Conservation (phyloP, 192 early-diverging fungal species). For the Coemansia sp. region DNA sequence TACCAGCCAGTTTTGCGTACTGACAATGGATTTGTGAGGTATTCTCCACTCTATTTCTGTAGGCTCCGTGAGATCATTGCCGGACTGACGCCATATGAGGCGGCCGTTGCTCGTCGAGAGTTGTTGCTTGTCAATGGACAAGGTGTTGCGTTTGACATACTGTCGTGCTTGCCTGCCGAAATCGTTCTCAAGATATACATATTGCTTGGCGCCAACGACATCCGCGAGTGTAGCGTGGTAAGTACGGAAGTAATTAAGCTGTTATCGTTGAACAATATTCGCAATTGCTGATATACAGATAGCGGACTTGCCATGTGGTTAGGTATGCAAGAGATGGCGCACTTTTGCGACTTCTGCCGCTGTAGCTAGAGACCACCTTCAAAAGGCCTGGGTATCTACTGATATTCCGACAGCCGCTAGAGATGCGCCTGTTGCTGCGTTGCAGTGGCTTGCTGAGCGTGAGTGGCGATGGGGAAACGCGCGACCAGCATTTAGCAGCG, state of each 20-base stretch:
- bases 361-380: conserved; percentile 10
- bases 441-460: conserved; percentile 18
- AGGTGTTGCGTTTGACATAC: conserved; percentile 3
- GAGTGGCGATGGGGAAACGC: conserved; percentile 15
- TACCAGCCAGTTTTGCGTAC: not conserved
- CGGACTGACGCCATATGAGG: conserved; percentile 15
- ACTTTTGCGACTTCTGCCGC: conserved; percentile 2
- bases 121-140: not conserved
- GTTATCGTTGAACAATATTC: not conserved
- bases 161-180: conserved; percentile 10
- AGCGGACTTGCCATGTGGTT: not conserved
- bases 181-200: conserved; percentile 8
- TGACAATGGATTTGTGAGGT: not conserved
- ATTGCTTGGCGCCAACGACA: not conserved
- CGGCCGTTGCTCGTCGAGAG: conserved; percentile 5
- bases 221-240: conserved; percentile 1
- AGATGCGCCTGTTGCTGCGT: not conserved
- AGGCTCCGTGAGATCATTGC: conserved; percentile 19
- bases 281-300: not conserved
- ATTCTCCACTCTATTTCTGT: not conserved
- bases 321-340: conserved; percentile 16
- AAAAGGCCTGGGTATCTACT: not conserved
- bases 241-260: not conserved
- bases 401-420: not conserved
- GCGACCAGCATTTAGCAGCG: conserved; percentile 4